Conservation (phyloP, 2,329 filamentous ascomycete genomes). For the Xylaria sp. region DNA sequence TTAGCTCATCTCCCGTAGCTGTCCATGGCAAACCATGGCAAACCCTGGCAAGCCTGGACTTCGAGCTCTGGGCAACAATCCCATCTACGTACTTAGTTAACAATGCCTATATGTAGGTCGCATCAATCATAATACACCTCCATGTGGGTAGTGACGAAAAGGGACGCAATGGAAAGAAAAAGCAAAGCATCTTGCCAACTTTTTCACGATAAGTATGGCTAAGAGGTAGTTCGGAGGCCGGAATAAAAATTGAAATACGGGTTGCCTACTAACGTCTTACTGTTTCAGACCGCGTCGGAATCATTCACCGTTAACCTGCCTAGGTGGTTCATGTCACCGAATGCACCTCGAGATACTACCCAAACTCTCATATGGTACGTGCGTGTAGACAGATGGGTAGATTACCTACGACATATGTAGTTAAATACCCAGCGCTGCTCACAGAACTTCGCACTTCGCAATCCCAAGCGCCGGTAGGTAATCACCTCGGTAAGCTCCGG, state of each 20-base stretch:
- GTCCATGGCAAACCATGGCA: background rate
- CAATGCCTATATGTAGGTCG: background rate
- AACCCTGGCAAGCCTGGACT: background rate
- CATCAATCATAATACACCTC: background rate
- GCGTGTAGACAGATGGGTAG: background rate
- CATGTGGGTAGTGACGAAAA: background rate
- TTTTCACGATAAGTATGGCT: background rate
- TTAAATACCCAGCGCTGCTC: background rate
- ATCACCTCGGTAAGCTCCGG: conserved; percentile 25
- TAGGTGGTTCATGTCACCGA: conserved; percentile 5
- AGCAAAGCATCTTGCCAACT: background rate
- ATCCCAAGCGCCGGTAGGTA: background rate
- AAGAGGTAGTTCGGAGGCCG: conserved; percentile 22
- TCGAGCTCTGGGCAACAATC: background rate
- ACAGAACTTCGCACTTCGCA: conserved; percentile 1
- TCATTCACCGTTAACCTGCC: conserved; percentile 20
- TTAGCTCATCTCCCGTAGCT: conserved; percentile 1
- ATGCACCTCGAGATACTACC: conserved; percentile 25
- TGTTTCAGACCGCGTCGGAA: conserved; percentile 45
- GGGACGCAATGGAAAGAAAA: background rate
- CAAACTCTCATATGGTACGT: conserved; percentile 2
- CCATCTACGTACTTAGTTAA: background rate
- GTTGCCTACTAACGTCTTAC: conserved; percentile 28
- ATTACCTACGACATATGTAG: background rate
- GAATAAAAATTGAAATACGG: conserved; percentile 39